phyloP scores from a whole-genome alignment of 768 basidiomycete genomes.

The Russula dissimulans region DNA sequence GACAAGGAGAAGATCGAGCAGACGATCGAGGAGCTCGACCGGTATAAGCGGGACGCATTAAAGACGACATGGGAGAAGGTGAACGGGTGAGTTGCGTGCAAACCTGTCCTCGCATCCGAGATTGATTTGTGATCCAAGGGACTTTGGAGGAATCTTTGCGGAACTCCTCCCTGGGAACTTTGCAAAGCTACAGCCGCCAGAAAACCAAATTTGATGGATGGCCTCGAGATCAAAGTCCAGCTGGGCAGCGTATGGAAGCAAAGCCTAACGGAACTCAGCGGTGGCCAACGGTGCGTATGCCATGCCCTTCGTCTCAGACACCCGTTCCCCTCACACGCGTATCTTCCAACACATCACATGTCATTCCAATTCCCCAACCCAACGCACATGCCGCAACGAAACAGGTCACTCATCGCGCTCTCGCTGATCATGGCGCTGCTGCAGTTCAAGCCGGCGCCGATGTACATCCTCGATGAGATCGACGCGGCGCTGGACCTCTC shows the following conservation, averaged over 20 bases:
- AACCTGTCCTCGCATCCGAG: not conserved
- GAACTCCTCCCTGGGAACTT: conserved; percentile 95
- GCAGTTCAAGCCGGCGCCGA: conserved; percentile 98
- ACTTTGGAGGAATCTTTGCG: conserved; percentile 94
- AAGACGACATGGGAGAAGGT: conserved; percentile 97
- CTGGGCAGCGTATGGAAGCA: conserved; percentile 97
- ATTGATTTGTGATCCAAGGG: conserved; percentile 36
- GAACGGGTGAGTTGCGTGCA: conserved; percentile 46
- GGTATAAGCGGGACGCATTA: conserved; percentile 88
- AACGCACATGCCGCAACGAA: not conserved
- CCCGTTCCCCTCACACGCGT: not conserved
- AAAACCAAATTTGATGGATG: conserved; percentile 87
- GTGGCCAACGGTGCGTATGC: conserved; percentile 77
- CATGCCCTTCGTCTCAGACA: not conserved
- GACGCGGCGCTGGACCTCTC: conserved; percentile 95
- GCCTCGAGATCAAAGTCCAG: conserved; percentile 94
- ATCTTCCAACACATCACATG: no score
- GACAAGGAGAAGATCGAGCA: conserved; percentile 94
- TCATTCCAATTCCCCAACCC: no score
- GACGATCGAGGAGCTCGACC: conserved; percentile 87
- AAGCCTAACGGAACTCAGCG: conserved; percentile 91
- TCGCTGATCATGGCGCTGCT: conserved; percentile 97
- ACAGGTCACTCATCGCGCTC: conserved; percentile 90
- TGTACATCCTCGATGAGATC: conserved; percentile 99
- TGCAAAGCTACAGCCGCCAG: conserved; percentile 88